Evolutionary conservation across 106 monocot species (phyloP).

Genomic region (Alisma plantagoaquatica): DNA sequence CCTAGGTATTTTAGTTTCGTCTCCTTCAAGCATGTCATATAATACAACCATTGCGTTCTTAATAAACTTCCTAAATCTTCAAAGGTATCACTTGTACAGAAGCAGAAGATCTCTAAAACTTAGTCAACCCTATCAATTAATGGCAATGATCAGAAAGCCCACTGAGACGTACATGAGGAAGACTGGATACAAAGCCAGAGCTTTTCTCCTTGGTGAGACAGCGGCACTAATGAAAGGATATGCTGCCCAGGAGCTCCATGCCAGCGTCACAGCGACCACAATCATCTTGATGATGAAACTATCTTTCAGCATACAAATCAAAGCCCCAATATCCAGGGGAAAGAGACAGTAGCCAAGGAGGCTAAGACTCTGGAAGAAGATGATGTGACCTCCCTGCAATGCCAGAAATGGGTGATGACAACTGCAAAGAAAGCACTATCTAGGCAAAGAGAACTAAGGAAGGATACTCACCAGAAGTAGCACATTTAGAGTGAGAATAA

Average conservation of each 20-base stretch:
- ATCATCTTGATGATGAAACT: conserved; percentile 60
- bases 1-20: too few relatives aligned
- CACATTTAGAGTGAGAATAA: too few relatives aligned
- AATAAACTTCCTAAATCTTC: too few relatives aligned
- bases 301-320: conserved; percentile 58
- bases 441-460: background rate
- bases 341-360: conserved; percentile 80
- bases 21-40: too few relatives aligned
- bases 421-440: background rate
- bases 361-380: conserved; percentile 88
- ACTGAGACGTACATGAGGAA: conserved; percentile 19
- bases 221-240: conserved; percentile 23
- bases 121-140: conserved; percentile 8
- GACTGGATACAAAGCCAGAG: conserved; percentile 11
- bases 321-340: conserved; percentile 58
- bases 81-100: too few relatives aligned
- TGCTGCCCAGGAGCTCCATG: conserved; percentile 71
- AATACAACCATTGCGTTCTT: too few relatives aligned
- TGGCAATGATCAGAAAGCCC: conserved; percentile 19
- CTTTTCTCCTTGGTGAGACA: conserved; percentile 6
- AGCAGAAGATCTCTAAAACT: too few relatives aligned
- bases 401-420: background rate
- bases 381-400: conserved; percentile 67
- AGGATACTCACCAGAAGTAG: conserved; percentile 52
- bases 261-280: conserved; percentile 49